Percentiles rank a stretch among this genome's conserved stretches.
Conservation (phyloP, 108 stramenopile genomes). For the Schizochytrium sp. region DNA sequence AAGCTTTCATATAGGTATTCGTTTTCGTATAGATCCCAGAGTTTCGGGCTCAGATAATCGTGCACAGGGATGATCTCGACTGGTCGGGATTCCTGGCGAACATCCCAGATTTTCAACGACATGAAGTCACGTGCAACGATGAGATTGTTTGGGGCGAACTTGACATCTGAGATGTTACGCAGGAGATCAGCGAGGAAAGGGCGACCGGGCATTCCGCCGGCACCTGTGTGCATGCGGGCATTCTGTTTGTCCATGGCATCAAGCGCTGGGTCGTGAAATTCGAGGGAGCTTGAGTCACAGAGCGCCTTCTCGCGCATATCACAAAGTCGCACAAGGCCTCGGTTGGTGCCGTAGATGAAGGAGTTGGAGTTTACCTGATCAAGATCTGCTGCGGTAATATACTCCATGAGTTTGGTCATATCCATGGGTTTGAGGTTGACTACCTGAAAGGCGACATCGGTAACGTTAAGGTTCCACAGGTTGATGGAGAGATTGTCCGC, state of each 20-base stretch:
- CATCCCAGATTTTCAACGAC: conserved; percentile 79
- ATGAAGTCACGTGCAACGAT: conserved; percentile 79
- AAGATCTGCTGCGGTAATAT: conserved; percentile 78
- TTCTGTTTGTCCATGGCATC: not conserved
- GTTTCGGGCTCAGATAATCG: conserved; percentile 73
- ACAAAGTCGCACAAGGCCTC: conserved; percentile 71
- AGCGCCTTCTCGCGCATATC: conserved; percentile 70
- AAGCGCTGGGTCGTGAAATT: conserved; percentile 46
- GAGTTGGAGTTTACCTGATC: conserved; percentile 73
- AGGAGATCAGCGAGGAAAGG: conserved; percentile 71
- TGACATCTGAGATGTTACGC: conserved; percentile 73
- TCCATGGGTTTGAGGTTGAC: conserved; percentile 79
- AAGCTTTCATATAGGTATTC: conserved; percentile 83
- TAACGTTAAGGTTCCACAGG: conserved; percentile 74
- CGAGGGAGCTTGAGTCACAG: conserved; percentile 43
- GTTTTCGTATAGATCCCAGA: conserved; percentile 78
- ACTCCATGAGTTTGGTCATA: conserved; percentile 83
- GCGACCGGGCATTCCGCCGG: not conserved
- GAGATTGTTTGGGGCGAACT: conserved; percentile 72
- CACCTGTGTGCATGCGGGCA: not conserved
- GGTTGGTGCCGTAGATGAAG: conserved; percentile 74
- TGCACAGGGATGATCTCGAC: conserved; percentile 73
- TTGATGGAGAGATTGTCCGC: conserved; percentile 82
- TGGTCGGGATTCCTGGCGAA: conserved; percentile 70
- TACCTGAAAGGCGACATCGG: conserved; percentile 69